Evolutionary conservation across 306 rosid species (phyloP).

Genomic region (Hippophae rhamnoides): DNA sequence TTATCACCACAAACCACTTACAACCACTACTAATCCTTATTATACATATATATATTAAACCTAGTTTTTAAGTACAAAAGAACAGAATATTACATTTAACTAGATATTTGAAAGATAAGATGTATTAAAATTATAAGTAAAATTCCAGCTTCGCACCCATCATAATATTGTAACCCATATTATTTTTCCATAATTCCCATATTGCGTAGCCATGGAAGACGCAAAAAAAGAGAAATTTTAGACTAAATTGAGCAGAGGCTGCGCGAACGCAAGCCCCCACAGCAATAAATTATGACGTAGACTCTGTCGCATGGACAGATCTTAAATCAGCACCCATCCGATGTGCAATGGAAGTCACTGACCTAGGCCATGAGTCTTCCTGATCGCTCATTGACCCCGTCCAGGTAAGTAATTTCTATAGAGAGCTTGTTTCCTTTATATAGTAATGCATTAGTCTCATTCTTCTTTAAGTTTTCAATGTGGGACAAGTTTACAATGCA

Average conservation of each 20-base stretch:
- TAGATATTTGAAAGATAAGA: too few relatives aligned
- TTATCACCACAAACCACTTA: too few relatives aligned
- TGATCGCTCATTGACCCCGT: slow-evolving; percentile 53
- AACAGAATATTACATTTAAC: too few relatives aligned
- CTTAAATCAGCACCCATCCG: not conserved
- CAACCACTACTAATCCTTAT: too few relatives aligned
- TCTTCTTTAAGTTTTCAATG: not conserved
- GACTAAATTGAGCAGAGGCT: slow-evolving; percentile 14
- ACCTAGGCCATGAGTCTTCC: slow-evolving; percentile 35
- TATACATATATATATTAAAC: too few relatives aligned
- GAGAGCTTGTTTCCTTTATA: not conserved
- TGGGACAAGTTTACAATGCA: not conserved
- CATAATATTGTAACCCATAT: too few relatives aligned
- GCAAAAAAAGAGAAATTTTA: too few relatives aligned
- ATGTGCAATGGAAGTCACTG: not conserved
- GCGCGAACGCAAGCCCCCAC: slow-evolving; percentile 57
- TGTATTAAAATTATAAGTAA: too few relatives aligned
- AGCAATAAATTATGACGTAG: slow-evolving; percentile 50
- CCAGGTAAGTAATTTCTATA: slow-evolving; percentile 32
- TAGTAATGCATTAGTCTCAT: not conserved
- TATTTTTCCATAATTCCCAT: too few relatives aligned
- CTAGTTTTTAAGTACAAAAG: too few relatives aligned
- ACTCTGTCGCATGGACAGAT: slow-evolving; percentile 16
- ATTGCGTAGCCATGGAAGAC: too few relatives aligned
- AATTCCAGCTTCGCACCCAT: too few relatives aligned